Evolutionary conservation across 192 early-diverging fungal genomes (phyloP).

Genomic region (Linnemannia schmuckeri): DNA sequence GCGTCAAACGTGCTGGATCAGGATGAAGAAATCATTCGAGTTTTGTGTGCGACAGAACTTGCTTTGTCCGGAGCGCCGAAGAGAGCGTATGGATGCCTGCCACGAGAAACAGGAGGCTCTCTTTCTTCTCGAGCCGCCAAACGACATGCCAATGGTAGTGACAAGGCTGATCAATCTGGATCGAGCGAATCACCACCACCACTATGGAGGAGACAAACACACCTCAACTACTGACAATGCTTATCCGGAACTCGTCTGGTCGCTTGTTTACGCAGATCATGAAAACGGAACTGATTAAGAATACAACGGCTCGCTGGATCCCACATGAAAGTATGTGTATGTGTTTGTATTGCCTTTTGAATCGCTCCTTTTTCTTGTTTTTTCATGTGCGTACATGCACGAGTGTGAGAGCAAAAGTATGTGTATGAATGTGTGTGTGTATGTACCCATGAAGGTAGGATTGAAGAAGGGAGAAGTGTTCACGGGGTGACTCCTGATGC

Average conservation of each 20-base stretch:
- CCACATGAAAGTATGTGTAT: background rate
- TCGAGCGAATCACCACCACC: background rate
- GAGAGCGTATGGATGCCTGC: background rate
- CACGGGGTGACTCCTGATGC: background rate
- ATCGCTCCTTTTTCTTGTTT: background rate
- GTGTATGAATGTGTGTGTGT: background rate
- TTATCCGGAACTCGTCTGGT: background rate
- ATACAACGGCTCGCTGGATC: background rate
- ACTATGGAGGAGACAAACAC: background rate
- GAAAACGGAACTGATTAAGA: background rate
- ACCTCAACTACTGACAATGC: background rate
- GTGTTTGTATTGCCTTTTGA: background rate
- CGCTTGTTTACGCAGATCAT: background rate
- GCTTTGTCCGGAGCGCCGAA: background rate
- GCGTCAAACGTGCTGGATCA: background rate
- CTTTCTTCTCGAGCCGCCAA: too few relatives aligned
- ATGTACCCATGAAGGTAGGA: background rate
- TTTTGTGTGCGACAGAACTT: background rate
- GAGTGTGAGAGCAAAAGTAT: background rate
- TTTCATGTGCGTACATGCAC: background rate
- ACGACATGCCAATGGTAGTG: background rate
- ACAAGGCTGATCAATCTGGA: background rate
- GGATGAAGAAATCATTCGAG: conserved; percentile 1
- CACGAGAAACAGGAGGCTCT: background rate
- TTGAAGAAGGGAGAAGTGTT: background rate